Evolutionary conservation across 306 rosid genomes (phyloP).

Genomic region (Malus sylvestris): DNA sequence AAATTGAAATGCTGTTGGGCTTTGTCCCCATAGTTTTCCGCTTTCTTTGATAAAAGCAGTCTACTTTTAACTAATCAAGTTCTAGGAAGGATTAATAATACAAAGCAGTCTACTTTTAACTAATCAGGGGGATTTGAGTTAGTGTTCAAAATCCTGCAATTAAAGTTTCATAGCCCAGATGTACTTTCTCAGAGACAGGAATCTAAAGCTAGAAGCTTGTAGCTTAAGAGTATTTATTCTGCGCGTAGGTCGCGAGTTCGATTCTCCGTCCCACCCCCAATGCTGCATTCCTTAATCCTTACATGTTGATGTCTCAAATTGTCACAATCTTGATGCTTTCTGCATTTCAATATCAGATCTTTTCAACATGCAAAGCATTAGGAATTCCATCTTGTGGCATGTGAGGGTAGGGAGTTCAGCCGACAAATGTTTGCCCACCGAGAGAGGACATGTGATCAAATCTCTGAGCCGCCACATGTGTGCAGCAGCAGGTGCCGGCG

Average conservation of each 20-base stretch:
- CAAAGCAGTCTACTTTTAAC: background rate
- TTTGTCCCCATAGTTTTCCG: background rate
- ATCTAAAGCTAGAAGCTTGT: background rate
- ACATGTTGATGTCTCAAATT: background rate
- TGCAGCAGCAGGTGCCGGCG: conserved; percentile 26
- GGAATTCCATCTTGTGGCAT: conserved; percentile 49
- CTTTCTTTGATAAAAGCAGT: background rate
- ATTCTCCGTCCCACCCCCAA: too few species aligned
- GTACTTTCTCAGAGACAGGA: background rate
- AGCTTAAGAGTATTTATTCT: too few species aligned
- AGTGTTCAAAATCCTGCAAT: background rate
- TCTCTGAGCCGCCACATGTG: conserved; percentile 30
- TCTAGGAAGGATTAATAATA: background rate
- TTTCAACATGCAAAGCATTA: conserved; percentile 52
- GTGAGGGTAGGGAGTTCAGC: conserved; percentile 39
- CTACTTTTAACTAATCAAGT: background rate
- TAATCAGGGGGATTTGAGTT: background rate
- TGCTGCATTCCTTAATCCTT: too few species aligned
- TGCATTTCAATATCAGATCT: conserved; percentile 4
- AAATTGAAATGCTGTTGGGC: background rate
- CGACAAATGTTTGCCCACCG: conserved; percentile 21
- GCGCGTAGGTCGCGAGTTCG: too few species aligned
- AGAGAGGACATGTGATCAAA: conserved; percentile 23
- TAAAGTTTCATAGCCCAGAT: background rate
- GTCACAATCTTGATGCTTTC: background rate